Base-by-base conservation (phyloP, 768 basidiomycete genomes). In the Imleria badia region DNA sequence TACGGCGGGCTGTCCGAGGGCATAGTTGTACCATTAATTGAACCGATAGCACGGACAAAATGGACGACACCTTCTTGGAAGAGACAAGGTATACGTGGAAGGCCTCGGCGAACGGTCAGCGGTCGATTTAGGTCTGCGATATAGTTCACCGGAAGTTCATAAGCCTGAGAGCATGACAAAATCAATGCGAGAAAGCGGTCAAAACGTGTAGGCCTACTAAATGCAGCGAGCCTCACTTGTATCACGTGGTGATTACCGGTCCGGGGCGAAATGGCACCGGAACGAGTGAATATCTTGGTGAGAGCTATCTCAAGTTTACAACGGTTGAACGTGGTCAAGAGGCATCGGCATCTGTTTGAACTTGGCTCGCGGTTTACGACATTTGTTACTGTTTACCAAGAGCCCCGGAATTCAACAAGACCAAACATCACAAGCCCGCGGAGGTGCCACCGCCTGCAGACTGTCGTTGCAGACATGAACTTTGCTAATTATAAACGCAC, bases 61-160 rank as follows among this genome's bases (percentile, higher is more conserved):
- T 29, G 14, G 13, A 63, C 61, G 10, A 45, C 51, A 66, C 64
- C 61, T 65, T 57, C 14, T 43, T 39, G 6, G 12, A 19, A 31
- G 15, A 38, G 31, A 52, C 38, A 20, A 35, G 19, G 19, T 17
- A 35, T 26, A 26, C 26, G 26, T 26, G 26, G 26, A 26, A 26
- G 26, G 26, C 26, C 26, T 26, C 6, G 26, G 26, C 26, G 26
- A 26, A 26, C 26, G 6, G 26, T 26, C 26, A 47, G 19, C 29
- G 45, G 38, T 51, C 31, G n/a, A 30, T n/a, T 36, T 23, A 7
- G 13, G 42, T 9, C 41, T 49, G 46, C 29, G 14, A 41, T n/a
- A 19, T 17, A 7, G 34, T 50, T 50, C 14, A 48, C 59, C 38
- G 20, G 7, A 26, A 15, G 40, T 23, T 53, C 45, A 61, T 50